phyloP scores from a whole-genome alignment of 345 rosid genomes.

The Pugionium cornutum region DNA sequence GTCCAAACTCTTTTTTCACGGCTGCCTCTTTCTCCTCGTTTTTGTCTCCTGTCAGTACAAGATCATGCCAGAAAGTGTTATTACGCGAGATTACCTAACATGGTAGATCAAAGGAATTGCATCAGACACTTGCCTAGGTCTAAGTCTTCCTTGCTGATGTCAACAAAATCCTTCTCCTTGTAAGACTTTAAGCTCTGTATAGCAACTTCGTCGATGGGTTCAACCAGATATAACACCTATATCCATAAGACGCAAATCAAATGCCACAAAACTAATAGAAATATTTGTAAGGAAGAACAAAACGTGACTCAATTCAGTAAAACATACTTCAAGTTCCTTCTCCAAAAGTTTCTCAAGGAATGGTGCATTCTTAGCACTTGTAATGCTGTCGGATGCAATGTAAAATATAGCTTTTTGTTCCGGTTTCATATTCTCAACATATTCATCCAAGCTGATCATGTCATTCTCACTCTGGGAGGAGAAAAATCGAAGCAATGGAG shows the following conservation, averaged over 20 bases:
- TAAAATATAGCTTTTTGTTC: slow-evolving; percentile 91
- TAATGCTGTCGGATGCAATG: slow-evolving; percentile 85
- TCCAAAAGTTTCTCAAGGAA: slow-evolving; percentile 88
- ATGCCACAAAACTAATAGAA: slow-evolving; percentile 18
- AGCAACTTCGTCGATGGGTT: slow-evolving; percentile 94
- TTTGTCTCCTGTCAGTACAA: slow-evolving; percentile 66
- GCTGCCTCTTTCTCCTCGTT: slow-evolving; percentile 85
- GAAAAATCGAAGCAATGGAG: slow-evolving; percentile 89
- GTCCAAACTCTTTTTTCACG: slow-evolving; percentile 77
- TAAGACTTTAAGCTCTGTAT: slow-evolving; percentile 83
- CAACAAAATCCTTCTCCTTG: slow-evolving; percentile 94
- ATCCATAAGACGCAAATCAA: slow-evolving; percentile 23
- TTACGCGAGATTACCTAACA: not conserved
- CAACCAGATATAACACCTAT: slow-evolving; percentile 82
- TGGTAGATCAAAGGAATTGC: not conserved
- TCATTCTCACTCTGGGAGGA: slow-evolving; percentile 95
- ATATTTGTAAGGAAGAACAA: not conserved
- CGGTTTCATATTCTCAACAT: slow-evolving; percentile 94
- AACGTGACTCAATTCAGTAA: not conserved
- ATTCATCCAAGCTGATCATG: slow-evolving; percentile 95
- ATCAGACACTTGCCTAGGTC: slow-evolving; percentile 62
- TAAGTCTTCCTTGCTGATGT: slow-evolving; percentile 97
- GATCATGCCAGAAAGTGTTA: slow-evolving; percentile 28
- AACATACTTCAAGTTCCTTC: slow-evolving; percentile 82
- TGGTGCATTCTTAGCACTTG: slow-evolving; percentile 90